Base-by-base conservation (phyloP, 2,329 filamentous ascomycete species). In the Botrytis hyacinthi region DNA sequence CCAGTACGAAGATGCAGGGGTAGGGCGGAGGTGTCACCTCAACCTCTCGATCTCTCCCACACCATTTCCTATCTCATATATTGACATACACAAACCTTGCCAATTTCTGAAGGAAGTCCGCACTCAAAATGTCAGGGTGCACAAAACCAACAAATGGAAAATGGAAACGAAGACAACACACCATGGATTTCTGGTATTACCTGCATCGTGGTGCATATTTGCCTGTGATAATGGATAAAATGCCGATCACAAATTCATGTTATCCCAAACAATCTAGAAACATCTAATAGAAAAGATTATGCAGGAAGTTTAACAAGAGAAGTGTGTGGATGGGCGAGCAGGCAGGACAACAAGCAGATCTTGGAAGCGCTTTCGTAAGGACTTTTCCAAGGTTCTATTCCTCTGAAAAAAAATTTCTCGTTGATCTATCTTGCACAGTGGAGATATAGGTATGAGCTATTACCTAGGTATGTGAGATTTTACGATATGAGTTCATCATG, bases 1-100 rank as follows among this genome's bases (percentile, higher is more conserved):
- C 37, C 59, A 18, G 70, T 66, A 35, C 60, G 59, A 67, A 32
- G 29, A 72, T 67, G 70, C 70, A 72, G 60, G 70, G 70, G 70
- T 46, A 72, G 32, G 61, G 68, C 68, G 57, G 60, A 65, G 61
- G 40, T 72, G 35, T 42, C 70, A 67, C 61, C 57, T 63, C 57
- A 71, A 37, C 26, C 32, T 26, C 22, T 35, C 44, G 40, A 22
- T 67, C 46, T 54, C 65, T 68, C 35, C 65, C 46, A 67, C 46
- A 40, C 22, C 22, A 48, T 71, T 51, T 42, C 42, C 42, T 66
- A 42, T 54, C 70, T 57, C 57, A 62, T 62, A 35, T 59, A 29
- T 14, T 62, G 60, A 35, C 32, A 54, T 67, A 67, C 63, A 37
- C 65, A 54, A 67, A 29, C 65, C 46, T 67, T 67, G 22, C 65